A percentile compares a stretch with the other conserved stretches of the same genome.
These are phyloP conservation scores for Kernera saxatilis DNA, from an alignment of 345 rosid species.

Conservation along the genomic window DNA sequence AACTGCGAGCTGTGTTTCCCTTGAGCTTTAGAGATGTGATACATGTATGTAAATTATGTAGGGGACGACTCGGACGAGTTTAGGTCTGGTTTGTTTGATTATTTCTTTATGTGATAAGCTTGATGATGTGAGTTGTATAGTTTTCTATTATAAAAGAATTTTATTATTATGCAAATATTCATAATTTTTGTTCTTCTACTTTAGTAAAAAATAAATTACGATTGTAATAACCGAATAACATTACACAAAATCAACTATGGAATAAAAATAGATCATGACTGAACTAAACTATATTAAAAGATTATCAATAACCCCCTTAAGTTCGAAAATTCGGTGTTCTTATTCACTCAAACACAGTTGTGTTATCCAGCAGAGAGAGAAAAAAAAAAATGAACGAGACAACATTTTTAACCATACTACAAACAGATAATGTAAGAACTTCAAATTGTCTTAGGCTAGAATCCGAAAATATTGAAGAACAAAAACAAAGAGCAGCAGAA, in stretches of 20 bases:
- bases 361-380: neutral
- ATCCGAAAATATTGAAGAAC: slow-evolving; percentile 4
- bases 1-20: slow-evolving; percentile 7
- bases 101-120: neutral
- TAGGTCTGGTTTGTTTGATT: neutral
- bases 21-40: neutral
- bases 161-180: neutral
- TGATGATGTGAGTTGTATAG: neutral
- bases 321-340: neutral
- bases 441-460: slow-evolving; percentile 1
- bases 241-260: neutral
- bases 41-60: slow-evolving; percentile 5
- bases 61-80: neutral
- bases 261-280: neutral
- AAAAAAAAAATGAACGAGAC: neutral
- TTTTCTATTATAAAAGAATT: neutral
- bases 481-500: neutral
- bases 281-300: no score
- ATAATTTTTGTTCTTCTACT: neutral
- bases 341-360: slow-evolving; percentile 17
- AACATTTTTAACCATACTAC: slow-evolving; percentile 13
- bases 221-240: neutral
- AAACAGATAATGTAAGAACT: neutral
- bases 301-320: no score
- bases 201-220: neutral